Percentiles rank a stretch among this genome's conserved stretches.
Evolutionary conservation across 306 rosid genomes (phyloP).

Genomic region (Gynostemma pentaphyllum): DNA sequence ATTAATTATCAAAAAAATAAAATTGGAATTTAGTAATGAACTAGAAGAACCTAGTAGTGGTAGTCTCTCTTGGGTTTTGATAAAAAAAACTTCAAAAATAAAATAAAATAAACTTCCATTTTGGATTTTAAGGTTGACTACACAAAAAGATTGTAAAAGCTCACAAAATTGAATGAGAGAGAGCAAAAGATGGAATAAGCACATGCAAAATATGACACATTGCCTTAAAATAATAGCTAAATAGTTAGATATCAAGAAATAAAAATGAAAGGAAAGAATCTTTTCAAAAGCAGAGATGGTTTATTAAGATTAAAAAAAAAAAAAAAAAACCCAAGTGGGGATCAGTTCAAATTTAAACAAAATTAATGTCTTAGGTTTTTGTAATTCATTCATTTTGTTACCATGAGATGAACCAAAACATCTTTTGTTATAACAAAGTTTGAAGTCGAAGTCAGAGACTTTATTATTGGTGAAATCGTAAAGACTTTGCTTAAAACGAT

Average conservation of each 20-base stretch:
- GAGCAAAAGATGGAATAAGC: not conserved
- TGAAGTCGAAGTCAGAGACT: too few species aligned
- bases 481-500: too few species aligned
- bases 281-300: conserved; percentile 5
- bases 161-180: too few species aligned
- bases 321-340: too few species aligned
- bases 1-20: not conserved
- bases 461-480: too few species aligned
- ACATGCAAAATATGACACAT: not conserved
- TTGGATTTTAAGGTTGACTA: too few species aligned
- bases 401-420: too few species aligned
- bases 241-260: not conserved
- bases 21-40: not conserved
- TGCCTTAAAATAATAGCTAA: not conserved
- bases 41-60: not conserved
- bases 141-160: not conserved
- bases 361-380: too few species aligned
- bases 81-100: too few species aligned
- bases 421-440: too few species aligned
- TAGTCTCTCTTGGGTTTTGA: not conserved
- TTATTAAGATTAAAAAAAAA: not conserved
- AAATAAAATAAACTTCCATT: too few species aligned
- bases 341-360: too few species aligned
- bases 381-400: not conserved
- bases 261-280: conserved; percentile 2